Conservation (phyloP, 2,329 filamentous ascomycete genomes). For the Fusarium setosum region DNA sequence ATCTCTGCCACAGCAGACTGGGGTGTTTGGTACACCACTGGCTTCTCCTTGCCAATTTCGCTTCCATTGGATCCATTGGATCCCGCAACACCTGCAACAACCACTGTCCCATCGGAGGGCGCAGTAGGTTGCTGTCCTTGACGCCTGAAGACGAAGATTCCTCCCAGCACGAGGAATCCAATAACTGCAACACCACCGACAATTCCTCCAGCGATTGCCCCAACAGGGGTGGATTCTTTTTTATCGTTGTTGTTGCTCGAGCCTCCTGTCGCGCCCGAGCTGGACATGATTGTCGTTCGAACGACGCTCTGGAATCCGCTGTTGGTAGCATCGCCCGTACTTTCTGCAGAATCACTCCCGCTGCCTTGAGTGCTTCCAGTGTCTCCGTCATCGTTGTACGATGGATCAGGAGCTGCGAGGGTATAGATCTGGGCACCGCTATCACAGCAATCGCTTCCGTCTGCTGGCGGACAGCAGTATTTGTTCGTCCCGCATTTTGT, state of each 20-base stretch:
- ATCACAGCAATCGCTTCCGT: slow-evolving; percentile 26
- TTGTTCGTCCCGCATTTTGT: slow-evolving; percentile 31
- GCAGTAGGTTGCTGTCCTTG: background rate
- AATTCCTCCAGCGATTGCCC: slow-evolving; percentile 30
- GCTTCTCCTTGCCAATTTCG: background rate
- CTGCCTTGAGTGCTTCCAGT: background rate
- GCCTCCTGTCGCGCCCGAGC: background rate
- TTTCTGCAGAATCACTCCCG: background rate
- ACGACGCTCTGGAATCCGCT: background rate
- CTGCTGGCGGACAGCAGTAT: slow-evolving; percentile 33
- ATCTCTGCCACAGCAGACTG: slow-evolving; percentile 1
- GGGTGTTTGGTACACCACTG: background rate
- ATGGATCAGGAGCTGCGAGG: slow-evolving; percentile 15
- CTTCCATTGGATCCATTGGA: background rate
- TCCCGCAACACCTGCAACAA: background rate
- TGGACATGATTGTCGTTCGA: background rate
- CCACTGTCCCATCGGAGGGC: background rate
- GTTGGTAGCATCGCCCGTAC: background rate
- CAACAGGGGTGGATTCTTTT: slow-evolving; percentile 5
- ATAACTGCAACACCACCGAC: slow-evolving; percentile 31
- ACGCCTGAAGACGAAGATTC: slow-evolving; percentile 21
- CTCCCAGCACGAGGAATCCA: slow-evolving; percentile 20
- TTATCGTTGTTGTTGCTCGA: background rate
- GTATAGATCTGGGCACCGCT: slow-evolving; percentile 28
- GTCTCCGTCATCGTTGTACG: background rate